phyloP scores from a whole-genome alignment of 1,139 yeast species.

The Taphrina confusa region DNA sequence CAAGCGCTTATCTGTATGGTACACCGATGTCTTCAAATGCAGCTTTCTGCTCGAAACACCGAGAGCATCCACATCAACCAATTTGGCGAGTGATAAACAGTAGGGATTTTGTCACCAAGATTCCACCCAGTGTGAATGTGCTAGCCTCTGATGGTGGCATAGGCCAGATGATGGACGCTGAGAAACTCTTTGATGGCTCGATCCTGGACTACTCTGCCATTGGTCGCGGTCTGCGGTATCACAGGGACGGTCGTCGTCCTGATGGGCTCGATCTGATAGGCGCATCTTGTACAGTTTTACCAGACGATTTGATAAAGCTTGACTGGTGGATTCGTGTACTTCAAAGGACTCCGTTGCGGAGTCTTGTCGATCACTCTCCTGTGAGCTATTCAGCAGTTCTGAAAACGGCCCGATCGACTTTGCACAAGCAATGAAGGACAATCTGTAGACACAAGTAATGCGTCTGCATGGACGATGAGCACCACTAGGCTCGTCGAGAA shows the following conservation, averaged over 20 bases:
- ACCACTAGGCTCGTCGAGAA: too few relatives aligned
- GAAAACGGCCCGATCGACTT: background rate
- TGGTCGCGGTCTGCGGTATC: conserved; percentile 8
- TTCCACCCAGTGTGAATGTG: conserved; percentile 21
- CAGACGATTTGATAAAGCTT: background rate
- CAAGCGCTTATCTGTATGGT: conserved; percentile 24
- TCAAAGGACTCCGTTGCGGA: background rate
- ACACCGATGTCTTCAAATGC: conserved; percentile 25
- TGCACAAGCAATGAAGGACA: background rate
- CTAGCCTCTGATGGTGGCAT: conserved; percentile 4
- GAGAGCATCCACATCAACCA: background rate
- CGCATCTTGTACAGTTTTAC: background rate
- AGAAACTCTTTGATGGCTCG: background rate
- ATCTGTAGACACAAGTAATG: too few relatives aligned
- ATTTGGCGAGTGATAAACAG: conserved; percentile 32
- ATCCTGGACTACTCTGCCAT: conserved; percentile 17
- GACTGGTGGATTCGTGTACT: conserved; percentile 2
- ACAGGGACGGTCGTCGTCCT: background rate
- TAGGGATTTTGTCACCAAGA: conserved; percentile 19
- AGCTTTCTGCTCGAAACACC: background rate
- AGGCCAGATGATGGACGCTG: conserved; percentile 1
- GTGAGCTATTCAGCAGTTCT: background rate
- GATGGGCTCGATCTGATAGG: background rate
- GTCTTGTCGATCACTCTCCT: conserved; percentile 4
- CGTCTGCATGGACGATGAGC: too few relatives aligned